Percentiles rank a stretch among this genome's conserved stretches.
Evolutionary conservation across 371 early-diverging fungal genomes (phyloP).

Genomic region (Mucor mucedo): DNA sequence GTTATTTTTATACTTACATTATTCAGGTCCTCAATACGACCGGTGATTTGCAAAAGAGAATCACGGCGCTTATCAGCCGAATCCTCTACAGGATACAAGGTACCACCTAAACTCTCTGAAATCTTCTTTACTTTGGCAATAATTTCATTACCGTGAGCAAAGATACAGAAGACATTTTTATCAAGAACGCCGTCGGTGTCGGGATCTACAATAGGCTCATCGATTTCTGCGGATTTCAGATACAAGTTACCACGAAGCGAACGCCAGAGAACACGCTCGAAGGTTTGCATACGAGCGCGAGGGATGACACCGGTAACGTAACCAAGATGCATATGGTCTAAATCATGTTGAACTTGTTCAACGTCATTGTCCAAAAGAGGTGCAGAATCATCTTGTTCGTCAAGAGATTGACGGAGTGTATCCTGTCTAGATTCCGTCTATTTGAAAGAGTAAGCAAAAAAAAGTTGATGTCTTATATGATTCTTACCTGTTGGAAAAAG

Average conservation of each 20-base stretch:
- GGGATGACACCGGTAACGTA: conserved; percentile 94
- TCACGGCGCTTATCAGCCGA: conserved; percentile 85
- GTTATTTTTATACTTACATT: conserved; percentile 32
- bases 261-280: conserved; percentile 97
- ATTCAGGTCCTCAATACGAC: conserved; percentile 57
- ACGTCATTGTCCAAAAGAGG: conserved; percentile 69
- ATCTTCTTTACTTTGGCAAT: conserved; percentile 92
- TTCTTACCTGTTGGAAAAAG: conserved; percentile 76
- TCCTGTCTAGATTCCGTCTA: conserved; percentile 62
- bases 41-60: conserved; percentile 72
- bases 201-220: conserved; percentile 91
- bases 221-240: conserved; percentile 95
- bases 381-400: conserved; percentile 60
- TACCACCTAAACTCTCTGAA: conserved; percentile 94
- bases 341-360: conserved; percentile 51
- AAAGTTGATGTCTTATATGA: not conserved
- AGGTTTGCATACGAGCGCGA: conserved; percentile 85
- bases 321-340: conserved; percentile 53
- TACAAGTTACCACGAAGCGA: conserved; percentile 97
- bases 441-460: not conserved
- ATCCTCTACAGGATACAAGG: conserved; percentile 89
- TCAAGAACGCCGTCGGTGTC: conserved; percentile 78
- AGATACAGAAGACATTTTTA: conserved; percentile 96
- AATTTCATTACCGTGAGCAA: conserved; percentile 94
- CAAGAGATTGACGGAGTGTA: conserved; percentile 54